Conservation (phyloP, 192 early-diverging fungal genomes). For the Coemansia sp. region DNA sequence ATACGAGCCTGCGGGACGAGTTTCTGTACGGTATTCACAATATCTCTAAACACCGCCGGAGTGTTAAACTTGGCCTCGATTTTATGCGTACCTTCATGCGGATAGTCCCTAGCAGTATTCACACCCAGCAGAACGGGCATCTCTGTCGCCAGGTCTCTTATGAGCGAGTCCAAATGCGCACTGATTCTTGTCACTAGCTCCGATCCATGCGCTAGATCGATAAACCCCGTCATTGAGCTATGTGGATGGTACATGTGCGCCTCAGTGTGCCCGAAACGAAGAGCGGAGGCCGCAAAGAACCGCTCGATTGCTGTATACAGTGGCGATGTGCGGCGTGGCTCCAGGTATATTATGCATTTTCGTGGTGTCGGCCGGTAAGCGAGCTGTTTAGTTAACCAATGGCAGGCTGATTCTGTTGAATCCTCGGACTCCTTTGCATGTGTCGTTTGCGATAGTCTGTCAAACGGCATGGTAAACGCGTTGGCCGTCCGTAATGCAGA, state of each 20-base stretch:
- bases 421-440: neutral
- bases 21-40: constrained; percentile 18
- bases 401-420: constrained; percentile 2
- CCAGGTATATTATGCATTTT: constrained; percentile 48
- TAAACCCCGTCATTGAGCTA: constrained; percentile 56
- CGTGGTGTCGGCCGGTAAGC: neutral
- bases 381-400: neutral
- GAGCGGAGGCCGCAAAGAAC: constrained; percentile 29
- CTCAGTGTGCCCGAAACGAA: constrained; percentile 32
- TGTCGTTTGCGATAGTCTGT: constrained; percentile 6
- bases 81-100: constrained; percentile 47
- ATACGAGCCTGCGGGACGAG: constrained; percentile 33
- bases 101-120: constrained; percentile 29
- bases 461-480: constrained; percentile 27
- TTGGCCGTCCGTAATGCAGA: constrained; percentile 31
- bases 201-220: constrained; percentile 19
- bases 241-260: constrained; percentile 55
- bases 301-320: constrained; percentile 39
- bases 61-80: constrained; percentile 44
- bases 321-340: constrained; percentile 34
- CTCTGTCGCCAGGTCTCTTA: neutral
- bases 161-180: constrained; percentile 17
- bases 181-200: constrained; percentile 18
- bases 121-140: constrained; percentile 13
- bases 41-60: constrained; percentile 29